These are phyloP conservation scores for Solanum gandarillasii DNA, from an alignment of 257 asterid genomes.

Conservation along the genomic window DNA sequence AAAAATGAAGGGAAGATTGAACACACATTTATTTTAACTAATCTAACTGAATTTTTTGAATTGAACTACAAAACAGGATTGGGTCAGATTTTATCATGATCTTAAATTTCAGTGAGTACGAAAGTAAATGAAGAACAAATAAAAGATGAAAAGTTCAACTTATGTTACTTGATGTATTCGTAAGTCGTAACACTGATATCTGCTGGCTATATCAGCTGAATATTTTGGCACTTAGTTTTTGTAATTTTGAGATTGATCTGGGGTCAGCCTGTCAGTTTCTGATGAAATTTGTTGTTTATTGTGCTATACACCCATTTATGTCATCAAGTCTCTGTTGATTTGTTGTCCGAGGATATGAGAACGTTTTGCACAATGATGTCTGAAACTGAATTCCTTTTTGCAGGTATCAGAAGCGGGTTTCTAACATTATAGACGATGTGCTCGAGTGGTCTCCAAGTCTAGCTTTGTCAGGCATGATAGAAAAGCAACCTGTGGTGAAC, in stretches of 20 bases:
- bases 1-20: not conserved
- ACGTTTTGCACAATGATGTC: not conserved
- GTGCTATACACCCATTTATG: not conserved
- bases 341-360: not conserved
- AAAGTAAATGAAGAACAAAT: not conserved
- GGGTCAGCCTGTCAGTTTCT: not conserved
- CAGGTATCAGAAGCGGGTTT: constrained; percentile 96
- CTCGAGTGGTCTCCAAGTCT: constrained; percentile 94
- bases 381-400: constrained; percentile 2
- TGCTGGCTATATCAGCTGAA: not conserved
- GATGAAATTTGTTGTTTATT: not conserved
- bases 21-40: not conserved
- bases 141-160: not conserved
- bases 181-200: not conserved
- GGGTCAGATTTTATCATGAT: not conserved
- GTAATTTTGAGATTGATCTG: not conserved
- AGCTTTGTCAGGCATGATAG: constrained; percentile 96
- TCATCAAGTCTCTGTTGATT: not conserved
- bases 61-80: not conserved
- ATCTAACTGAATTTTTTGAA: not conserved
- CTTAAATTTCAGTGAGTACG: not conserved
- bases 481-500: constrained; percentile 50
- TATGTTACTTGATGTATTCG: not conserved
- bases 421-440: constrained; percentile 91
- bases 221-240: not conserved